Conservation (phyloP, 768 basidiomycete genomes). For the Rickenella mellea region DNA sequence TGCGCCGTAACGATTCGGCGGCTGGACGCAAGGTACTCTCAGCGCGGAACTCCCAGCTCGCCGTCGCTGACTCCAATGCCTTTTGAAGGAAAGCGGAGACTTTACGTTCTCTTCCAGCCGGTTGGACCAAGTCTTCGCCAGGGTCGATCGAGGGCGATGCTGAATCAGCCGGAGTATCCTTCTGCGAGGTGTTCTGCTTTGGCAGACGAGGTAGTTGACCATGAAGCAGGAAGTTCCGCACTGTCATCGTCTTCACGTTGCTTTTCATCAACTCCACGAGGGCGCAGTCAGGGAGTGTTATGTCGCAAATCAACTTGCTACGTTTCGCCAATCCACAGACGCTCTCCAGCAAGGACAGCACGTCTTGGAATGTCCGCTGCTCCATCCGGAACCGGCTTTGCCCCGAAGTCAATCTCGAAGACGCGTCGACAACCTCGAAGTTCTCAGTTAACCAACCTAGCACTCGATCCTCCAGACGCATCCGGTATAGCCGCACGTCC, state of each 20-base stretch:
- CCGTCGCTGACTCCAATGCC: constrained; percentile 40
- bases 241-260: constrained; percentile 43
- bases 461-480: constrained; percentile 83
- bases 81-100: constrained; percentile 56
- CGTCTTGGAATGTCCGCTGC: constrained; percentile 46
- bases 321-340: constrained; percentile 48
- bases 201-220: constrained; percentile 42
- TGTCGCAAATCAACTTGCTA: constrained; percentile 34
- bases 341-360: constrained; percentile 52
- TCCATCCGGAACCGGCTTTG: constrained; percentile 32
- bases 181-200: constrained; percentile 6
- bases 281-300: constrained; percentile 59
- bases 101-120: constrained; percentile 50
- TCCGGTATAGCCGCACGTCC: constrained; percentile 74
- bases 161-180: neutral
- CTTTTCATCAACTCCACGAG: constrained; percentile 54
- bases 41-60: constrained; percentile 36
- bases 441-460: constrained; percentile 70
- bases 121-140: constrained; percentile 27
- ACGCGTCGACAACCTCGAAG: constrained; percentile 43
- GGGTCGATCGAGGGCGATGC: neutral
- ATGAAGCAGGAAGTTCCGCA: constrained; percentile 62
- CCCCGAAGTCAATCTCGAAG: constrained; percentile 27
- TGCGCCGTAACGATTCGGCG: constrained; percentile 54
- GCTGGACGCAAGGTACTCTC: constrained; percentile 29